phyloP scores from a whole-genome alignment of 768 basidiomycete species.

The Xerocomellus amylosporus region DNA sequence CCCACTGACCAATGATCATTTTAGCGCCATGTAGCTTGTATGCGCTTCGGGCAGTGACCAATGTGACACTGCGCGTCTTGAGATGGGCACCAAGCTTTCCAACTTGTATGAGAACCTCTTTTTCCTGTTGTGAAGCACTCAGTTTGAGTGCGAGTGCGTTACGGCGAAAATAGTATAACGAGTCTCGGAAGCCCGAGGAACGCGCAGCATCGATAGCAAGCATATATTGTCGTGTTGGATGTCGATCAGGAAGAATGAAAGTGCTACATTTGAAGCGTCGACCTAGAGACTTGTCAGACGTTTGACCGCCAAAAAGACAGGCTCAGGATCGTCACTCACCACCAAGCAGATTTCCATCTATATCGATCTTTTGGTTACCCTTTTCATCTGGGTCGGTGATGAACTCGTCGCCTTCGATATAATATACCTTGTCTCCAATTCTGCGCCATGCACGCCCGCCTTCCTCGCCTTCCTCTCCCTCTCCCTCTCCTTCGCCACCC shows the following conservation, averaged over 20 bases:
- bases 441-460: conserved; percentile 66
- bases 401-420: conserved; percentile 89
- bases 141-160: conserved; percentile 90
- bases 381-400: conserved; percentile 77
- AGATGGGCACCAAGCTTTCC: conserved; percentile 89
- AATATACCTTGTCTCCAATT: conserved; percentile 70
- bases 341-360: conserved; percentile 76
- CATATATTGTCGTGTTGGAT: conserved; percentile 85
- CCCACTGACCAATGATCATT: conserved; percentile 71
- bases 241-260: conserved; percentile 81
- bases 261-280: conserved; percentile 87
- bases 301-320: not conserved
- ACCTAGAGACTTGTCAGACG: conserved; percentile 42
- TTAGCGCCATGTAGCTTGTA: conserved; percentile 94
- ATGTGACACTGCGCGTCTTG: conserved; percentile 87
- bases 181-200: conserved; percentile 93
- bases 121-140: conserved; percentile 84
- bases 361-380: conserved; percentile 91
- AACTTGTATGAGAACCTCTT: conserved; percentile 85
- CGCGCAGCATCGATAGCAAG: conserved; percentile 97
- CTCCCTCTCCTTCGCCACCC: conserved; percentile 41
- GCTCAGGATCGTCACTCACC: conserved; percentile 67
- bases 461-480: conserved; percentile 38
- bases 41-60: conserved; percentile 88
- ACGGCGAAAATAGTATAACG: conserved; percentile 95